Evolutionary conservation across 352 stramenopile species (phyloP).

Genomic region (Globisporangium nodosum): DNA sequence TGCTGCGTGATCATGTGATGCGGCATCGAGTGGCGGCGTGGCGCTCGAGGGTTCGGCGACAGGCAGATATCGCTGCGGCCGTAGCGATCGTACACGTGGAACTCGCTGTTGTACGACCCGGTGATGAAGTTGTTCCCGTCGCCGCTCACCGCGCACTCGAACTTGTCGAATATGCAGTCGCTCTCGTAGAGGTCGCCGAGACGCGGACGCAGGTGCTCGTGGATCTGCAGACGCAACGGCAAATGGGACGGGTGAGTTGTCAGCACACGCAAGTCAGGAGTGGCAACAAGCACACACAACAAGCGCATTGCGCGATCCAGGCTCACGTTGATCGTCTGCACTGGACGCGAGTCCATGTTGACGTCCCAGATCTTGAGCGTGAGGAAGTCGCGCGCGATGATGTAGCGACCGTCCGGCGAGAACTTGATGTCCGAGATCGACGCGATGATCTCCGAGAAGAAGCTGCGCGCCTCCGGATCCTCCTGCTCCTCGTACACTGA

Average conservation of each 20-base stretch:
- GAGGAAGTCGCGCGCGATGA: conserved; percentile 94
- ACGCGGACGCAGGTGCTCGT: conserved; percentile 88
- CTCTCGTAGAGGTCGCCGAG: conserved; percentile 93
- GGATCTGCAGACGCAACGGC: conserved; percentile 41
- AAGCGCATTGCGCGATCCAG: too few relatives aligned
- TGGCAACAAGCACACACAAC: too few relatives aligned
- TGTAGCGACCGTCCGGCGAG: conserved; percentile 90
- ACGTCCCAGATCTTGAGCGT: conserved; percentile 96
- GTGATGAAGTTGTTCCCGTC: conserved; percentile 92
- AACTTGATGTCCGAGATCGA: conserved; percentile 95
- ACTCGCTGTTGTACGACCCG: conserved; percentile 93
- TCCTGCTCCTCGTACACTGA: conserved; percentile 80
- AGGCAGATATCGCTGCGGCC: conserved; percentile 71
- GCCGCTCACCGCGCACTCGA: conserved; percentile 89
- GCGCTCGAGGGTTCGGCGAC: conserved; percentile 38
- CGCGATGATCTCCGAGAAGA: conserved; percentile 96
- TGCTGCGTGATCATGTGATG: conserved; percentile 61
- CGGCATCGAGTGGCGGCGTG: conserved; percentile 63
- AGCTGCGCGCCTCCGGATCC: conserved; percentile 80
- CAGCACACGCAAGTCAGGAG: too few relatives aligned
- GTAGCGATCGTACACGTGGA: conserved; percentile 90
- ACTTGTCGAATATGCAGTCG: conserved; percentile 98
- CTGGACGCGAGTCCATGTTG: conserved; percentile 91
- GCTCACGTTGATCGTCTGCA: conserved; percentile 91
- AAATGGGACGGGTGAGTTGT: too few relatives aligned